Base-by-base conservation (phyloP, 2,329 filamentous ascomycete species). In the Clonostachys chloroleuca region DNA sequence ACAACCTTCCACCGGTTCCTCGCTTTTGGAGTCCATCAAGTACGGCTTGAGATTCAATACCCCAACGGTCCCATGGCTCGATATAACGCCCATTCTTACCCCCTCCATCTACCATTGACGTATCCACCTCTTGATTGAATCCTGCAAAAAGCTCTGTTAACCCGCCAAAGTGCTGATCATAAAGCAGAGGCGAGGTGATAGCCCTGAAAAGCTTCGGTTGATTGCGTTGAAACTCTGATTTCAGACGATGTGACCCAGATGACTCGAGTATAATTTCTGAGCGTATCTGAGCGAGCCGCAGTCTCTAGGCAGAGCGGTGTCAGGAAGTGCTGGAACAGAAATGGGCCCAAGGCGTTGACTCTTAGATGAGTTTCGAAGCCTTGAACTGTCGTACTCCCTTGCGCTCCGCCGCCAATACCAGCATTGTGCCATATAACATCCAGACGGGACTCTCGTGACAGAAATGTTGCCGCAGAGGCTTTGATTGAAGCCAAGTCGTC, bases 341-440 rank as follows among this genome's bases (percentile, higher is more conserved):
- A 49, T 4, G 30, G 36, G 3, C 41, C 49, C 9, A 51, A 18
- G 14, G 39, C 45, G 44, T 51, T 51, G 12, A 40, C 43, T 12
- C 42, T 46, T 2, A 51, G 30, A 34, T 51, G 49, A 12, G 49
- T 12, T 10, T 51, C 49, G 49, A 43, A 42, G 7, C 49, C 47
- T 24, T 51, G 49, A 7, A 54, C 48, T 10, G 24, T 30, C 3
- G 24, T 10, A 30, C 24, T 30, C 24, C 24, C 24, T 30, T 36
- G 13, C 10, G 47, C 43, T 10, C 43, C 37, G 17, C 7, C 10
- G 43, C 36, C 36, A 2, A 48, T 36, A 18, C 60, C 69, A 2
- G 69, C 69, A 54, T 72, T 72, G 49, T 71, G 63, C 51, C 65
- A 60, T 34, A 72, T 51, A 5, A 68, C 56, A 47, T 71, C 63